Evolutionary conservation across 768 basidiomycete species (phyloP).

Genomic region (Leucocoprinus birnbaumii): DNA sequence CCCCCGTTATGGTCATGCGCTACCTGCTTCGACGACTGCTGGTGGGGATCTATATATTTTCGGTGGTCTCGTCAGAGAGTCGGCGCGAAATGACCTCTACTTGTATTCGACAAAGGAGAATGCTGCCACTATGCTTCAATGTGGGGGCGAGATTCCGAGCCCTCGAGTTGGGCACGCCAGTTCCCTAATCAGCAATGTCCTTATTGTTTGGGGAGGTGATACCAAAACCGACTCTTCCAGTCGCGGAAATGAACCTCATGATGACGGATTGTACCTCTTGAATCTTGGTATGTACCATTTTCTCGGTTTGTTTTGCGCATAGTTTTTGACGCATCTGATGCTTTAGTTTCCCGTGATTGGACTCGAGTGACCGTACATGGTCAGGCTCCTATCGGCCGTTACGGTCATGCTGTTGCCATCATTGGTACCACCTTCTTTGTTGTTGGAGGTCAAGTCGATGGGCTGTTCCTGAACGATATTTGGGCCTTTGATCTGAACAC

Average conservation of each 20-base stretch:
- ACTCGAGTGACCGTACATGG: slow-evolving; percentile 80
- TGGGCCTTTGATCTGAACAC: slow-evolving; percentile 97
- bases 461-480: slow-evolving; percentile 90
- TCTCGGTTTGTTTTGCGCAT: neutral
- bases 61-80: slow-evolving; percentile 92
- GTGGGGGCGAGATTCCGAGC: slow-evolving; percentile 83
- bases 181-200: slow-evolving; percentile 91
- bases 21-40: slow-evolving; percentile 74
- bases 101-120: slow-evolving; percentile 80
- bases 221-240: slow-evolving; percentile 74
- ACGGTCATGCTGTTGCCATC: slow-evolving; percentile 96
- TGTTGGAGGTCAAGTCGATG: slow-evolving; percentile 96
- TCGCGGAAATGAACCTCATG: slow-evolving; percentile 65
- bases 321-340: slow-evolving; percentile 2
- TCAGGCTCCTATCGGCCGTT: slow-evolving; percentile 80
- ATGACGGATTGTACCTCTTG: slow-evolving; percentile 90
- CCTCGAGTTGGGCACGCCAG: slow-evolving; percentile 96
- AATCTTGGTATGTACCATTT: slow-evolving; percentile 77
- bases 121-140: slow-evolving; percentile 79
- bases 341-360: slow-evolving; percentile 90
- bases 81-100: slow-evolving; percentile 90
- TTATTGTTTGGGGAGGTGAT: slow-evolving; percentile 98
- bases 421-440: slow-evolving; percentile 87
- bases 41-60: slow-evolving; percentile 94
- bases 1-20: slow-evolving; percentile 94